phyloP scores from a whole-genome alignment of 352 stramenopile species.

The Phytophthora citrophthora region DNA sequence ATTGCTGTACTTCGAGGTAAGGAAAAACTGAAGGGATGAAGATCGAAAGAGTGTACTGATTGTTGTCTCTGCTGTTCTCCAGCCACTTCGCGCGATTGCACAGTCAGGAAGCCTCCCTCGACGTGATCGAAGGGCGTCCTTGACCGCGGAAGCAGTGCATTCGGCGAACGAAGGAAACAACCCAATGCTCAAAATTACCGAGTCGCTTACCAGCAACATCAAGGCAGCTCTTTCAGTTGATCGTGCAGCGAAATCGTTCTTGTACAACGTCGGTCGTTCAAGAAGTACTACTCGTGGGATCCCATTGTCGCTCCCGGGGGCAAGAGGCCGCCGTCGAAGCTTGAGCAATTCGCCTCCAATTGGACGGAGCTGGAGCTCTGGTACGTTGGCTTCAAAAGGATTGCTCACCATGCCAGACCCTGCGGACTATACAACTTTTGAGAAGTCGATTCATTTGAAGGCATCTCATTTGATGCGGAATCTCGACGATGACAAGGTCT shows the following conservation, averaged over 20 bases:
- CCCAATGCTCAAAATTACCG: constrained; percentile 55
- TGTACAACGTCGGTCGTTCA: constrained; percentile 71
- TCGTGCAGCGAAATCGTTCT: constrained; percentile 71
- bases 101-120: constrained; percentile 70
- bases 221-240: constrained; percentile 75
- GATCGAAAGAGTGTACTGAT: background rate
- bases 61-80: background rate
- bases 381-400: constrained; percentile 25
- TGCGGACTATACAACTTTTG: constrained; percentile 77
- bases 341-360: constrained; percentile 35
- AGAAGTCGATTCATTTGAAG: constrained; percentile 89
- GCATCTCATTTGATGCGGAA: constrained; percentile 85
- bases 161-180: constrained; percentile 29
- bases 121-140: constrained; percentile 49
- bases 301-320: constrained; percentile 41
- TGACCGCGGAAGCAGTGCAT: constrained; percentile 30
- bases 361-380: constrained; percentile 34
- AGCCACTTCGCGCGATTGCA: constrained; percentile 70
- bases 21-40: background rate
- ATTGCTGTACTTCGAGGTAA: constrained; percentile 82
- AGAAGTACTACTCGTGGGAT: constrained; percentile 36
- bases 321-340: constrained; percentile 50
- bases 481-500: constrained; percentile 85
- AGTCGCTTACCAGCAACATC: constrained; percentile 67
- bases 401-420: constrained; percentile 53